phyloP scores from a whole-genome alignment of 1,284 basidiomycete genomes.

The Afroboletus lepidellus region DNA sequence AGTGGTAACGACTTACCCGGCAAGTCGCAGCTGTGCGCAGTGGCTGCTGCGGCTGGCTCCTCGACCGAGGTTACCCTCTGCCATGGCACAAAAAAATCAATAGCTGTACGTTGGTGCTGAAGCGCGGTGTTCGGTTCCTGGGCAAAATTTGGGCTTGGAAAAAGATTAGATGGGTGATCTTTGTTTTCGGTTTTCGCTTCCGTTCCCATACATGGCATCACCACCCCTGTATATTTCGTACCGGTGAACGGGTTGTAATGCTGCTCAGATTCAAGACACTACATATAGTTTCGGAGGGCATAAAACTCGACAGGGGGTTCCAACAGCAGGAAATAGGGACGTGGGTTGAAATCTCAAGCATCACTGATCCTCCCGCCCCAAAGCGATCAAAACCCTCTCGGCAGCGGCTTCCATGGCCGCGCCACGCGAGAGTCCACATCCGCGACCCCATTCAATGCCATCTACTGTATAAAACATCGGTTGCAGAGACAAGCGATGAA shows the following conservation, averaged over 20 bases:
- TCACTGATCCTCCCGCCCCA: constrained; percentile 2
- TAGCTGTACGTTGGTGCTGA: neutral
- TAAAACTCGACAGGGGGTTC: neutral
- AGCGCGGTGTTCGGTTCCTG: neutral
- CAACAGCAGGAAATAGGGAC: neutral
- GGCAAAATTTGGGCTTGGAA: neutral
- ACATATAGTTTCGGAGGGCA: neutral
- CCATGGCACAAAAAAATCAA: neutral
- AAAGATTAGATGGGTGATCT: constrained; percentile 9
- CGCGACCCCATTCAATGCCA: constrained; percentile 30
- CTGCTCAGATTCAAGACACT: neutral
- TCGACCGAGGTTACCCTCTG: neutral
- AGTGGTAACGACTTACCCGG: neutral
- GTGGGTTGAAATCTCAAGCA: neutral
- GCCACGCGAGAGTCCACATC: constrained; percentile 19
- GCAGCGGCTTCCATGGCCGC: constrained; percentile 29
- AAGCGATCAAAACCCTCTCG: constrained; percentile 17
- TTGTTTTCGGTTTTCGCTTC: constrained; percentile 11
- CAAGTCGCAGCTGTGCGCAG: constrained; percentile 10
- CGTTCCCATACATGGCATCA: constrained; percentile 15
- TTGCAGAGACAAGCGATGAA: neutral
- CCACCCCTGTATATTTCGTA: constrained; percentile 19
- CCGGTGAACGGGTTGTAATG: too few relatives aligned
- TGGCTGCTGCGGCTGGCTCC: constrained; percentile 8
- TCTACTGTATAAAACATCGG: constrained; percentile 20